These are phyloP conservation scores for Nidularia sp. DNA, from an alignment of 768 basidiomycete genomes.

Conservation along the genomic window DNA sequence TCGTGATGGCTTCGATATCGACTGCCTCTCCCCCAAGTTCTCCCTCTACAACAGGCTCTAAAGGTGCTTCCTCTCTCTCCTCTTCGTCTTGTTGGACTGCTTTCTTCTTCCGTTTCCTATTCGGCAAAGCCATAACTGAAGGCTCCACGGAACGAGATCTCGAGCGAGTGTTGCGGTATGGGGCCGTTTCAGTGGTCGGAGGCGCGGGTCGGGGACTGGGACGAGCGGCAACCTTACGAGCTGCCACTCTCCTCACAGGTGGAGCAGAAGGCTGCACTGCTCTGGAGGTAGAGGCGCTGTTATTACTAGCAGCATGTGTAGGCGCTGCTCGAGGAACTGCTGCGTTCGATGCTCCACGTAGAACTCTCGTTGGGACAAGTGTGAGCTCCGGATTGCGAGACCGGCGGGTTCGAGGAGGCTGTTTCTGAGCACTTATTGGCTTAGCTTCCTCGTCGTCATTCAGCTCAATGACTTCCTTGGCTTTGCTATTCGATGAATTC, in stretches of 20 bases:
- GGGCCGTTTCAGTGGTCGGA: slow-evolving; percentile 9
- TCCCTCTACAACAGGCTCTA: neutral
- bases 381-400: too few species aligned
- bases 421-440: too few species aligned
- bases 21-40: neutral
- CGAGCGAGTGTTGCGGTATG: slow-evolving; percentile 28
- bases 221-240: neutral
- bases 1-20: neutral
- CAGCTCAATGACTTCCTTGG: too few species aligned
- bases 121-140: slow-evolving; percentile 1
- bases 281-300: too few species aligned
- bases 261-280: neutral
- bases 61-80: neutral
- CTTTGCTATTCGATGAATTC: too few species aligned
- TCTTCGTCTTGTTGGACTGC: neutral
- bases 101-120: neutral
- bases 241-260: neutral
- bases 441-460: too few species aligned
- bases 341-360: too few species aligned
- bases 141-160: slow-evolving; percentile 27
- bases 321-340: too few species aligned
- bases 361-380: too few species aligned
- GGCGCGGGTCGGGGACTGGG: too few species aligned
- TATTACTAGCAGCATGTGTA: too few species aligned
- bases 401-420: too few species aligned